Evolutionary conservation across 805 yeast genomes (phyloP), one percentile per base, ranked within the genome.

Genomic region (Maudiozyma pseudohumilis): DNA sequence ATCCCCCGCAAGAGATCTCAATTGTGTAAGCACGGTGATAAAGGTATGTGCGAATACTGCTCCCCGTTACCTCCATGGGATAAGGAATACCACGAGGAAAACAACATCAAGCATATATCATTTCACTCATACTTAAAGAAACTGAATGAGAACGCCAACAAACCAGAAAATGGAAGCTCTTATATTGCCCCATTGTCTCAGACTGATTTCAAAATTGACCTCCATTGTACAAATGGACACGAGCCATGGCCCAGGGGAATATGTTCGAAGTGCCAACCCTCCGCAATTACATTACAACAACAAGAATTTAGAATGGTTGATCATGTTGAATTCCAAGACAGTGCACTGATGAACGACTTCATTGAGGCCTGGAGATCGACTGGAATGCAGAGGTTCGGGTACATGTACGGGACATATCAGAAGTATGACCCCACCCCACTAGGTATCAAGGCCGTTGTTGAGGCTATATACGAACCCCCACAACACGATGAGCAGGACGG

Each of bases 31-130:
- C 98, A 92, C 56, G 82, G 89, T 3, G 89, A 79, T 27, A 80
- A 80, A 49, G 99, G 97, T 2, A 92, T 92, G 97, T 92, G 98
- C 60, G 98, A 92, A 53, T 86, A 87, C 55, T 92, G 97, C 58
- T 77, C 94, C 24, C 96, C 97, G 0, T 63, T 92, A 36, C 96
- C 95, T 25, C 97, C 98, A 2, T 92, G 89, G 85, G 96, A 92
- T 58, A 70, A 70, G 45, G 74, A 69, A 17, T 89, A 87, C 56
- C 79, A 78, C 45, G 73, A 73, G 34, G 80, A 77, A 44, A 68
- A 87, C 44, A 77, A 74, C 27, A 85, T 89, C 55, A 92, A 92
- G 59, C 97, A 89, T 59, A 66, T 75, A 35, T 85, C 96, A 3
- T 86, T 80, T 58, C 95, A 87, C 55, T 80, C 96, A 0, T 69